Conservation (phyloP, 495 filamentous ascomycete genomes). For the Geoglossum glabrum region DNA sequence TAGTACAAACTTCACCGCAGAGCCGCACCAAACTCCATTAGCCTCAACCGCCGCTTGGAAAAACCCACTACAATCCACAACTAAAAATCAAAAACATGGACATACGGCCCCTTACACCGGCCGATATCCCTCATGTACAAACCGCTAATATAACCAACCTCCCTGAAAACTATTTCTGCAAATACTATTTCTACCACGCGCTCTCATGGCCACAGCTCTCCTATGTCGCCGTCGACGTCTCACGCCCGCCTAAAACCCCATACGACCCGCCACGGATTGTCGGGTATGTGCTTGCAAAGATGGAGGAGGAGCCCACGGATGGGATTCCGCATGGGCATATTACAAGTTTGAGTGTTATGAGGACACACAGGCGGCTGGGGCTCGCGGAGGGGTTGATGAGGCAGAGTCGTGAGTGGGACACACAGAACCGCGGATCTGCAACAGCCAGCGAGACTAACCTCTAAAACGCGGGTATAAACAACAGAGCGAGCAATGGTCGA, state of each 20-base stretch:
- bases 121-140: slow-evolving; percentile 86
- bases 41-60: too few relatives aligned
- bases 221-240: slow-evolving; percentile 84
- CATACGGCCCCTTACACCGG: slow-evolving; percentile 50
- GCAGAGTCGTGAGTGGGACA: slow-evolving; percentile 69
- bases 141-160: slow-evolving; percentile 97
- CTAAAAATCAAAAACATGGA: slow-evolving; percentile 34
- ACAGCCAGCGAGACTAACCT: neutral
- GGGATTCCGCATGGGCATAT: slow-evolving; percentile 91
- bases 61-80: neutral
- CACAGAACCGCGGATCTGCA: too few relatives aligned
- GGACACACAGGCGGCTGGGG: slow-evolving; percentile 75
- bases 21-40: neutral
- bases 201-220: slow-evolving; percentile 93
- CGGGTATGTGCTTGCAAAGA: slow-evolving; percentile 97
- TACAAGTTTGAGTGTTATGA: slow-evolving; percentile 86
- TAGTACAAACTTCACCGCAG: too few relatives aligned
- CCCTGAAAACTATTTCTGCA: slow-evolving; percentile 98
- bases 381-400: slow-evolving; percentile 95
- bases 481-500: slow-evolving; percentile 95
- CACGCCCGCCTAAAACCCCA: slow-evolving; percentile 50
- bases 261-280: slow-evolving; percentile 92
- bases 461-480: too few relatives aligned
- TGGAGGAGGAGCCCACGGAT: slow-evolving; percentile 94
- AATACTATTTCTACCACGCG: slow-evolving; percentile 99